Evolutionary conservation across 164 flowering plant species (phyloP).

Genomic region (Kalanchoe fedtschenkoi): DNA sequence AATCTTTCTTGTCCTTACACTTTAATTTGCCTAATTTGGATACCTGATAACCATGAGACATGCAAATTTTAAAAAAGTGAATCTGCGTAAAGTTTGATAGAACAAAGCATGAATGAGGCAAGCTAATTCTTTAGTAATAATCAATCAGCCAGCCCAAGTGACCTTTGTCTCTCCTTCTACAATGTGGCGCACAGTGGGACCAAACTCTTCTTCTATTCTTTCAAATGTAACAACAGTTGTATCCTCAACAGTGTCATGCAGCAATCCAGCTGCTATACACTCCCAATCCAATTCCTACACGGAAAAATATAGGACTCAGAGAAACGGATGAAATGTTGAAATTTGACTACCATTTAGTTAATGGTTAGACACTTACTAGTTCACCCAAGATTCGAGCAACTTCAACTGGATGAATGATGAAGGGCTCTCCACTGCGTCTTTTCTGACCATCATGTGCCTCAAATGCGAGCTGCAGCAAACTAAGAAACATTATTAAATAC

Average conservation of each 20-base stretch:
- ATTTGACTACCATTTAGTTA: neutral
- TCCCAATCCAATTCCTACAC: constrained; percentile 96
- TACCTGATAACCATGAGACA: constrained; percentile 38
- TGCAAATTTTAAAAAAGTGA: neutral
- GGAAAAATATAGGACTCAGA: neutral
- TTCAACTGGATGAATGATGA: constrained; percentile 98
- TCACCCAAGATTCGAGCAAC: constrained; percentile 97
- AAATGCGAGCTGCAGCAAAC: constrained; percentile 71
- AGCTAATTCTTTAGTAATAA: neutral
- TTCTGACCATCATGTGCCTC: constrained; percentile 99
- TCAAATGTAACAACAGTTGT: constrained; percentile 89
- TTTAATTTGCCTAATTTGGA: constrained; percentile 94
- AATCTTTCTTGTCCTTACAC: constrained; percentile 42
- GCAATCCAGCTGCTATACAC: constrained; percentile 87
- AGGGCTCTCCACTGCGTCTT: constrained; percentile 98
- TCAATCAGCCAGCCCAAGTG: constrained; percentile 3
- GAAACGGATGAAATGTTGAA: neutral
- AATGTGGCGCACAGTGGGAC: constrained; percentile 80
- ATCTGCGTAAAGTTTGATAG: neutral
- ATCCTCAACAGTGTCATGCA: constrained; percentile 99
- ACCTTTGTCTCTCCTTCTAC: constrained; percentile 99
- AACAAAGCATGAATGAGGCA: neutral
- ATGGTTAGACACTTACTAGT: constrained; percentile 50
- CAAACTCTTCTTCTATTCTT: constrained; percentile 87
- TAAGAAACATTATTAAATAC: constrained; percentile 10